These are phyloP conservation scores for Aegilops longissima DNA, from an alignment of 176 grass and related monocot species.

Conservation along the genomic window DNA sequence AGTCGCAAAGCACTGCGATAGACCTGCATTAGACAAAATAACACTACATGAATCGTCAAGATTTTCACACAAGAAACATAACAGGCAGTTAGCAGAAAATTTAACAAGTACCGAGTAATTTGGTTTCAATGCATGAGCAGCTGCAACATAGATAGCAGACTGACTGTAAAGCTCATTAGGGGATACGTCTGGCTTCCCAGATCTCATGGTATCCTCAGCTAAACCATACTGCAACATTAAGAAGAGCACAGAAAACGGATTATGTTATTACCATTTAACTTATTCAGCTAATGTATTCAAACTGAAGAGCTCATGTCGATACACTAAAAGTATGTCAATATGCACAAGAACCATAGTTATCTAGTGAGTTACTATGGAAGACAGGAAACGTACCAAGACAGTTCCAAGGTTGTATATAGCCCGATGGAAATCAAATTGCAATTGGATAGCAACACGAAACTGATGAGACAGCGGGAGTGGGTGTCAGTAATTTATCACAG, in stretches of 20 bases:
- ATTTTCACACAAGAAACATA: background rate
- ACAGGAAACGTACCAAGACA: slow-evolving; percentile 63
- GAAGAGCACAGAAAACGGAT: slow-evolving; percentile 1
- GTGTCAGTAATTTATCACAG: slow-evolving; percentile 19
- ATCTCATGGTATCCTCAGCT: slow-evolving; percentile 96
- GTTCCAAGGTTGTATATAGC: slow-evolving; percentile 99
- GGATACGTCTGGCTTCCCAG: slow-evolving; percentile 68
- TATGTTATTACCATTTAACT: slow-evolving; percentile 10
- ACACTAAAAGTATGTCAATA: background rate
- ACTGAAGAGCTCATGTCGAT: slow-evolving; percentile 10
- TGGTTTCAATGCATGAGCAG: slow-evolving; percentile 94
- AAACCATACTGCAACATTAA: slow-evolving; percentile 78
- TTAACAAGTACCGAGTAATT: slow-evolving; percentile 74
- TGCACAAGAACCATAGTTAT: background rate
- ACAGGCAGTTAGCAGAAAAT: slow-evolving; percentile 7
- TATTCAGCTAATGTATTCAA: slow-evolving; percentile 5
- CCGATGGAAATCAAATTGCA: slow-evolving; percentile 99
- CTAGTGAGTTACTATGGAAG: slow-evolving; percentile 10
- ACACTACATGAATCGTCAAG: background rate
- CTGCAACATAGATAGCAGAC: slow-evolving; percentile 98
- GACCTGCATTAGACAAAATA: slow-evolving; percentile 63
- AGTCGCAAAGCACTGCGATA: slow-evolving; percentile 91
- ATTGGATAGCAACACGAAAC: slow-evolving; percentile 93
- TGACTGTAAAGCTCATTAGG: slow-evolving; percentile 92
- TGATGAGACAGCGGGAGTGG: slow-evolving; percentile 29